phyloP scores from a whole-genome alignment of 345 rosid genomes.

The Nasturtium officinale region DNA sequence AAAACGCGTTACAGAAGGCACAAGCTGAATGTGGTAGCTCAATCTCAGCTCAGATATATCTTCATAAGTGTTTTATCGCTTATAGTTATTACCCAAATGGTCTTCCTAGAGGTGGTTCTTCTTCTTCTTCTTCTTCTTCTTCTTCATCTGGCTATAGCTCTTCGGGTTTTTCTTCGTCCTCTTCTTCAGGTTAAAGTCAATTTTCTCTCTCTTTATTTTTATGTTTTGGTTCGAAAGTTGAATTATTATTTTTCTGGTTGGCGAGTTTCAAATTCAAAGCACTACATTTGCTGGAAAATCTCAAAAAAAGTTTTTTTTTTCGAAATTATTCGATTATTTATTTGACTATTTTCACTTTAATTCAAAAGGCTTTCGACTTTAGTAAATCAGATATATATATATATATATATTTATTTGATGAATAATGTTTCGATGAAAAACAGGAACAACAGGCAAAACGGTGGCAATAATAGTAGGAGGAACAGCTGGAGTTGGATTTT shows the following conservation, averaged over 20 bases:
- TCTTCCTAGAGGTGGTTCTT: slow-evolving; percentile 54
- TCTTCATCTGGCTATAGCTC: slow-evolving; percentile 48
- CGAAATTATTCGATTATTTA: background rate
- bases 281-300: slow-evolving; percentile 4
- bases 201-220: background rate
- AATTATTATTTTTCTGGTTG: background rate
- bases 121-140: slow-evolving; percentile 45
- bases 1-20: slow-evolving; percentile 74
- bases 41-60: slow-evolving; percentile 78
- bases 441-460: slow-evolving; percentile 67
- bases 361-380: slow-evolving; percentile 31
- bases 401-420: background rate
- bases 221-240: background rate
- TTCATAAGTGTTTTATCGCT: slow-evolving; percentile 87
- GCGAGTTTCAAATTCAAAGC: background rate
- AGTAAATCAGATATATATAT: slow-evolving; percentile 25
- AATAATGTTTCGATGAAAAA: background rate
- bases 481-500: slow-evolving; percentile 79
- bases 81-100: slow-evolving; percentile 85
- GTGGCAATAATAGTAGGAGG: slow-evolving; percentile 95
- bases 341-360: slow-evolving; percentile 36
- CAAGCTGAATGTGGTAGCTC: slow-evolving; percentile 95
- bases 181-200: slow-evolving; percentile 35
- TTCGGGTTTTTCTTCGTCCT: slow-evolving; percentile 39
- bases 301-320: background rate